These are phyloP conservation scores for Dunaliella primolecta DNA, from an alignment of 139 green algal genomes.

Conservation along the genomic window DNA sequence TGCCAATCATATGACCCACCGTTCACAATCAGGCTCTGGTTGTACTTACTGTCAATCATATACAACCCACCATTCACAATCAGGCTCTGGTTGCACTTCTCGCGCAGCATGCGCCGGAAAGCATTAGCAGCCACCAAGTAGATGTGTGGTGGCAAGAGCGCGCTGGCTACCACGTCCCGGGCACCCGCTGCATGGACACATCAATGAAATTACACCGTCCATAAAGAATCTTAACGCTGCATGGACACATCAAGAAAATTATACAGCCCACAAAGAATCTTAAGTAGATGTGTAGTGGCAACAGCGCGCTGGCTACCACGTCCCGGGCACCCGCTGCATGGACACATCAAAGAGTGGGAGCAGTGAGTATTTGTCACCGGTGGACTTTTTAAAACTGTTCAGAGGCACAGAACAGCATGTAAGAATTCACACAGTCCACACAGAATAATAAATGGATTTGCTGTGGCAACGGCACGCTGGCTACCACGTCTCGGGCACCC, in stretches of 20 bases:
- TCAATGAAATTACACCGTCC: too few relatives aligned
- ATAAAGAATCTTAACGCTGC: too few relatives aligned
- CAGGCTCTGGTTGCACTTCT: conserved; percentile 45
- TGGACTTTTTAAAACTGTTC: too few relatives aligned
- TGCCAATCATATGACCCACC: conserved; percentile 15
- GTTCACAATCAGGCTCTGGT: conserved; percentile 55
- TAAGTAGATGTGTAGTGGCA: conserved; percentile 79
- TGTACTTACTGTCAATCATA: conserved; percentile 57
- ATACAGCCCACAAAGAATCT: too few relatives aligned
- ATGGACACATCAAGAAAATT: too few relatives aligned
- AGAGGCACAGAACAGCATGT: too few relatives aligned
- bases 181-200: conserved; percentile 31
- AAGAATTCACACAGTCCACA: too few relatives aligned
- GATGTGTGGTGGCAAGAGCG: conserved; percentile 65
- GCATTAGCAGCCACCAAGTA: conserved; percentile 77
- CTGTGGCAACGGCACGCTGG: conserved; percentile 37
- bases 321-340: conserved; percentile 35
- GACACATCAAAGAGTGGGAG: too few relatives aligned
- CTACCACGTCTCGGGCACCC: conserved; percentile 34
- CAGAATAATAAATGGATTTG: conserved; percentile 89
- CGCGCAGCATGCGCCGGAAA: conserved; percentile 68
- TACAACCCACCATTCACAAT: conserved; percentile 44
- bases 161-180: conserved; percentile 29
- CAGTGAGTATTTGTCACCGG: too few relatives aligned
- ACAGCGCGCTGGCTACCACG: conserved; percentile 21